A percentile compares a stretch with the other conserved stretches of the same genome.
Evolutionary conservation across 1,284 basidiomycete genomes (phyloP).

Genomic region (Cryptococcus jaspeensis): DNA sequence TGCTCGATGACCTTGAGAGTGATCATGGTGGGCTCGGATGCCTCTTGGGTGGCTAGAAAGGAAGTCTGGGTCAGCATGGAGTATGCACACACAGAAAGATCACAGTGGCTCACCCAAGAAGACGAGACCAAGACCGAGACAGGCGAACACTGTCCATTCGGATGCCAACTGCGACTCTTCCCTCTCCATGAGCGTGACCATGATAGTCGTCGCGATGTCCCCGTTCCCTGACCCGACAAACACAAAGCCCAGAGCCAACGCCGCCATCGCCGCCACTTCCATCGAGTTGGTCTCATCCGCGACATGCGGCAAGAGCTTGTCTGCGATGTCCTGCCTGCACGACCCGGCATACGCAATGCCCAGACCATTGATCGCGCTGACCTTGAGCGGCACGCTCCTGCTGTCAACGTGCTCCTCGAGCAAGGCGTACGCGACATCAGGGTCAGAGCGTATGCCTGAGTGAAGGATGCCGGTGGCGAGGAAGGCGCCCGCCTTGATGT

Average conservation of each 20-base stretch:
- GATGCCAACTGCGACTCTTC: conserved; percentile 74
- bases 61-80: conserved; percentile 4
- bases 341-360: conserved; percentile 94
- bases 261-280: conserved; percentile 83
- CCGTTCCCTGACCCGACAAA: conserved; percentile 95
- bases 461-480: conserved; percentile 94
- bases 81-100: background rate
- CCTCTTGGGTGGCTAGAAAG: conserved; percentile 78
- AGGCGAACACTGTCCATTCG: conserved; percentile 93
- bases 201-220: conserved; percentile 83
- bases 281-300: conserved; percentile 79
- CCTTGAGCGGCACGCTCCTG: conserved; percentile 78
- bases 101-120: conserved; percentile 60
- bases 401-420: conserved; percentile 90
- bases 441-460: conserved; percentile 84
- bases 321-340: conserved; percentile 81
- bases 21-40: conserved; percentile 91
- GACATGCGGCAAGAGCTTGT: conserved; percentile 73
- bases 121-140: conserved; percentile 87
- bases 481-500: conserved; percentile 96
- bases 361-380: conserved; percentile 82
- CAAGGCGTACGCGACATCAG: conserved; percentile 88
- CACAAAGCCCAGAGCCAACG: conserved; percentile 88
- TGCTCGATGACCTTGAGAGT: conserved; percentile 94
- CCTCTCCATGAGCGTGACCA: conserved; percentile 85